phyloP scores from a whole-genome alignment of 1,284 basidiomycete species.

The Malassezia restricta region DNA sequence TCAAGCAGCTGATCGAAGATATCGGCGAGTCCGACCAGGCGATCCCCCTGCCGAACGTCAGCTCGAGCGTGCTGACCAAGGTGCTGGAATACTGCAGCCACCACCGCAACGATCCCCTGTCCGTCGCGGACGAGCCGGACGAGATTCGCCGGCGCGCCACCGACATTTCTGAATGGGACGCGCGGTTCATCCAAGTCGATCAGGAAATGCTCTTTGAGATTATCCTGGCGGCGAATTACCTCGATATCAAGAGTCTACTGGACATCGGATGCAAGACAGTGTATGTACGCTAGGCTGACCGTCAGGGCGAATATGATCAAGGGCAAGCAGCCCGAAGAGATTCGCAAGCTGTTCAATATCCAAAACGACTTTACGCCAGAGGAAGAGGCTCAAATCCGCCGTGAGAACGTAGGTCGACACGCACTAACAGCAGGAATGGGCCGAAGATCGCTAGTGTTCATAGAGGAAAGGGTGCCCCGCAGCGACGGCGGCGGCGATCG shows the following conservation, averaged over 20 bases:
- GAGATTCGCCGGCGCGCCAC: slow-evolving; percentile 94
- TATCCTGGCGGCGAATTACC: slow-evolving; percentile 97
- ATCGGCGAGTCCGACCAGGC: slow-evolving; percentile 53
- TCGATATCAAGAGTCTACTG: slow-evolving; percentile 96
- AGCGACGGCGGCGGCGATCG: neutral
- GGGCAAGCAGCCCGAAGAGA: slow-evolving; percentile 91
- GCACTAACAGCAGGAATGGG: slow-evolving; percentile 31
- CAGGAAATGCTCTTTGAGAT: slow-evolving; percentile 98
- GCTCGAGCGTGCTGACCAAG: slow-evolving; percentile 91
- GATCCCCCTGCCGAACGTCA: slow-evolving; percentile 93
- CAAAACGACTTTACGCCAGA: slow-evolving; percentile 83
- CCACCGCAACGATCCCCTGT: slow-evolving; percentile 88
- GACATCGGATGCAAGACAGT: slow-evolving; percentile 99
- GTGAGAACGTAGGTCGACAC: slow-evolving; percentile 64
- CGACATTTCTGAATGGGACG: slow-evolving; percentile 97
- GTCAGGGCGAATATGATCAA: slow-evolving; percentile 93
- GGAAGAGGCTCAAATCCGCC: slow-evolving; percentile 99
- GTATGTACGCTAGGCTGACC: slow-evolving; percentile 19
- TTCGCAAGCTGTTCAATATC: slow-evolving; percentile 80
- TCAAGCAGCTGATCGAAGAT: slow-evolving; percentile 95
- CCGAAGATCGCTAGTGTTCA: slow-evolving; percentile 32
- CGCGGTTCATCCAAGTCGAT: slow-evolving; percentile 85
- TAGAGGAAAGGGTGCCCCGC: neutral
- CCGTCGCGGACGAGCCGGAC: slow-evolving; percentile 61
- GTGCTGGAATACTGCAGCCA: slow-evolving; percentile 99